Conservation (phyloP, 345 rosid species). For the Tarenaya hassleriana region DNA sequence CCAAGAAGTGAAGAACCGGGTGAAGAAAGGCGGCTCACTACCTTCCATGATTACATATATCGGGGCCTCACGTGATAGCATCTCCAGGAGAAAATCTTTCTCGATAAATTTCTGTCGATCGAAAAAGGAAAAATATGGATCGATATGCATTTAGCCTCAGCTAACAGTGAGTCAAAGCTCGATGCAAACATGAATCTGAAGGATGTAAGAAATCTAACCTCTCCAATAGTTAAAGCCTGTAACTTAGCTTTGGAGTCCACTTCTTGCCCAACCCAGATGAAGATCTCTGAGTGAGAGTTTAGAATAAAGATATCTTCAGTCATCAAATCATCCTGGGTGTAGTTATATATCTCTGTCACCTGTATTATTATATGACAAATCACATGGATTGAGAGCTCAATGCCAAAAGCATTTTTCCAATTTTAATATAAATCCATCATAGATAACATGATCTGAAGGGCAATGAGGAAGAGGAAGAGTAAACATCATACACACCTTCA, state of each 20-base stretch:
- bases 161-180: neutral
- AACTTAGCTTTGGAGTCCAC: slow-evolving; percentile 64
- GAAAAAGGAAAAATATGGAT: slow-evolving; percentile 7
- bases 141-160: neutral
- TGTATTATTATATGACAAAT: slow-evolving; percentile 29
- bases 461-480: neutral
- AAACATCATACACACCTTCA: slow-evolving; percentile 58
- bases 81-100: slow-evolving; percentile 70
- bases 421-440: neutral
- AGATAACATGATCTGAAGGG: neutral
- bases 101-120: slow-evolving; percentile 70
- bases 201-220: slow-evolving; percentile 41
- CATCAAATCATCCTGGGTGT: slow-evolving; percentile 94
- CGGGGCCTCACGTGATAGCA: slow-evolving; percentile 66
- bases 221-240: slow-evolving; percentile 70
- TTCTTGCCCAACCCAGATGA: slow-evolving; percentile 93
- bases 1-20: slow-evolving; percentile 80
- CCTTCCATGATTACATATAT: slow-evolving; percentile 78
- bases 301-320: slow-evolving; percentile 88
- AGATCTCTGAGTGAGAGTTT: slow-evolving; percentile 79
- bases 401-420: slow-evolving; percentile 10
- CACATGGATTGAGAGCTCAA: slow-evolving; percentile 11
- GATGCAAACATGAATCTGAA: neutral
- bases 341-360: slow-evolving; percentile 89
- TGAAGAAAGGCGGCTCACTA: slow-evolving; percentile 88